Evolutionary conservation across 1,284 basidiomycete species (phyloP).

Genomic region (Ganoderma sinense): DNA sequence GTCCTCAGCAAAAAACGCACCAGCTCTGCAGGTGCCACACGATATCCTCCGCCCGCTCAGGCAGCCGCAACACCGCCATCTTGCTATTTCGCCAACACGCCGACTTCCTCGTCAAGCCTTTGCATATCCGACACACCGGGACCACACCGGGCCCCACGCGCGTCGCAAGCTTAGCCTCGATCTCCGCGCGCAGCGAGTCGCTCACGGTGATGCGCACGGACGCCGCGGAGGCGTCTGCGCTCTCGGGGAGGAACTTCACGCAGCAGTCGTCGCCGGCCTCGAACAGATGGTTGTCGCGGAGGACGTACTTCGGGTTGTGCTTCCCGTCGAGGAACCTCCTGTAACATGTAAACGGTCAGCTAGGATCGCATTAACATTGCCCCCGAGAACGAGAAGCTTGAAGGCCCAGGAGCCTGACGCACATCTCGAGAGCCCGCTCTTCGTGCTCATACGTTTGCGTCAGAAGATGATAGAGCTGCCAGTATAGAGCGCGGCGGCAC

Average conservation of each 20-base stretch:
- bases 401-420: neutral
- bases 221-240: constrained; percentile 1
- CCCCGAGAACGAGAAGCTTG: neutral
- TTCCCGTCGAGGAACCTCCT: neutral
- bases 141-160: neutral
- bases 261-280: neutral
- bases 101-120: neutral
- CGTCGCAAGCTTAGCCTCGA: neutral
- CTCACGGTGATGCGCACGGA: neutral
- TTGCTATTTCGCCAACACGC: neutral
- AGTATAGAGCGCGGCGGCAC: too few relatives aligned
- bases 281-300: neutral
- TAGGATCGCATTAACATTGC: too few relatives aligned
- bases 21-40: neutral
- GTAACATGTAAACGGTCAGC: neutral
- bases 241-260: constrained; percentile 13
- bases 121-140: neutral
- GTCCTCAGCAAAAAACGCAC: neutral
- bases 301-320: neutral
- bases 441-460: neutral
- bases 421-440: neutral
- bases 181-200: neutral
- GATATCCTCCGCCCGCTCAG: neutral
- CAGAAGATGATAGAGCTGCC: neutral
- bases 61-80: neutral